Evolutionary conservation across 2,329 filamentous ascomycete species (phyloP).

Genomic region (Alternaria gansuensis): DNA sequence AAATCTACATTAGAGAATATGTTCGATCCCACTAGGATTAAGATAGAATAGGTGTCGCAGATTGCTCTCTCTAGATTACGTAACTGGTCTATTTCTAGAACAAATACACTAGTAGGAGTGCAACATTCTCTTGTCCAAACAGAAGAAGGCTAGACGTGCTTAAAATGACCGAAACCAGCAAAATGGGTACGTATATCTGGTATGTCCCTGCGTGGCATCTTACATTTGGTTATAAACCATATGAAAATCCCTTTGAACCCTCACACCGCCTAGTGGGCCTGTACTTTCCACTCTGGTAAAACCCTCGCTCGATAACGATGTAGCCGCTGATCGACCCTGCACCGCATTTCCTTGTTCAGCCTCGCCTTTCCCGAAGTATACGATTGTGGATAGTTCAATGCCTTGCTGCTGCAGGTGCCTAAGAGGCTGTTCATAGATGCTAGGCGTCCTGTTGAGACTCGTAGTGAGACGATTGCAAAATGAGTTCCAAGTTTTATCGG

Average conservation of each 20-base stretch:
- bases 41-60: too few relatives aligned
- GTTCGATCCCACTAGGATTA: too few relatives aligned
- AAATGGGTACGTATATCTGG: too few relatives aligned
- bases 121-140: too few relatives aligned
- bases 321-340: slow-evolving; percentile 3
- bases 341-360: background rate
- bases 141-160: too few relatives aligned
- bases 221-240: background rate
- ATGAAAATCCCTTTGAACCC: background rate
- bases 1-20: too few relatives aligned
- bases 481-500: background rate
- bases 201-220: background rate
- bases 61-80: too few relatives aligned
- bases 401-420: slow-evolving; percentile 15
- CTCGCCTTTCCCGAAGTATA: slow-evolving; percentile 10
- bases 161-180: too few relatives aligned
- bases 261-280: background rate
- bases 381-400: slow-evolving; percentile 18
- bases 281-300: background rate
- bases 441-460: slow-evolving; percentile 2
- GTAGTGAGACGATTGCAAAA: background rate
- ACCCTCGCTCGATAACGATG: background rate
- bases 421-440: slow-evolving; percentile 16
- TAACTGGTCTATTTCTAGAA: too few relatives aligned
- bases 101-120: too few relatives aligned